These are phyloP conservation scores for Ilex paraguariensis DNA, from an alignment of 305 asterid genomes.

Conservation along the genomic window DNA sequence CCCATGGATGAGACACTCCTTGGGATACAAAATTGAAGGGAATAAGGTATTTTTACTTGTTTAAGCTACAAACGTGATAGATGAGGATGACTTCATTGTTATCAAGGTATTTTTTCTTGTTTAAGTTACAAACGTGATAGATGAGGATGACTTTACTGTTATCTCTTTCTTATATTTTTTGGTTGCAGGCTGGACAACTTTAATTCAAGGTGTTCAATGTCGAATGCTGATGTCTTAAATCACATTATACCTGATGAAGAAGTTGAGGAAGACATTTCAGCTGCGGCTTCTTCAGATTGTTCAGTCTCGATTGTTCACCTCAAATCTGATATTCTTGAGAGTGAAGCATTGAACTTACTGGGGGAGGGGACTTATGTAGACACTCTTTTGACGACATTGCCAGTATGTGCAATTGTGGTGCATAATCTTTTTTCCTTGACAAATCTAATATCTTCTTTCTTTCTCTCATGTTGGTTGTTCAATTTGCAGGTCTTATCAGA, in stretches of 20 bases:
- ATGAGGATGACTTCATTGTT: too few relatives aligned
- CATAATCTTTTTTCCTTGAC: neutral
- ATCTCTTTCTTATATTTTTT: conserved; percentile 16
- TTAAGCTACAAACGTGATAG: too few relatives aligned
- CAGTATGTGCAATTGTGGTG: conserved; percentile 34
- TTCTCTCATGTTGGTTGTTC: conserved; percentile 15
- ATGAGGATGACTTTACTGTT: too few relatives aligned
- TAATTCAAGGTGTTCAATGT: conserved; percentile 54
- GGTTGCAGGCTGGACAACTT: conserved; percentile 47
- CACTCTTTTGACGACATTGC: conserved; percentile 70
- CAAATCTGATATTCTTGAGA: conserved; percentile 56
- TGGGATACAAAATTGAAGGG: too few relatives aligned
- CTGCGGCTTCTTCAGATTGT: conserved; percentile 46
- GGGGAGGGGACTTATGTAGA: conserved; percentile 51
- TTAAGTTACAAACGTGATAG: too few relatives aligned
- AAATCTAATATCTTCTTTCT: conserved; percentile 11
- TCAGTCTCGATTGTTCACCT: conserved; percentile 56
- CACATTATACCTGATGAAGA: conserved; percentile 45
- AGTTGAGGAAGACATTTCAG: conserved; percentile 33
- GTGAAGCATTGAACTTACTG: conserved; percentile 60
- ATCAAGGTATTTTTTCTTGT: too few relatives aligned
- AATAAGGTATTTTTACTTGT: too few relatives aligned
- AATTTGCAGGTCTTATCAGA: conserved; percentile 55
- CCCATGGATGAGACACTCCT: too few relatives aligned
- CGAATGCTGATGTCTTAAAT: conserved; percentile 47